Conservation (phyloP, 2,329 filamentous ascomycete species). For the Nannizziopsis barbatae region DNA sequence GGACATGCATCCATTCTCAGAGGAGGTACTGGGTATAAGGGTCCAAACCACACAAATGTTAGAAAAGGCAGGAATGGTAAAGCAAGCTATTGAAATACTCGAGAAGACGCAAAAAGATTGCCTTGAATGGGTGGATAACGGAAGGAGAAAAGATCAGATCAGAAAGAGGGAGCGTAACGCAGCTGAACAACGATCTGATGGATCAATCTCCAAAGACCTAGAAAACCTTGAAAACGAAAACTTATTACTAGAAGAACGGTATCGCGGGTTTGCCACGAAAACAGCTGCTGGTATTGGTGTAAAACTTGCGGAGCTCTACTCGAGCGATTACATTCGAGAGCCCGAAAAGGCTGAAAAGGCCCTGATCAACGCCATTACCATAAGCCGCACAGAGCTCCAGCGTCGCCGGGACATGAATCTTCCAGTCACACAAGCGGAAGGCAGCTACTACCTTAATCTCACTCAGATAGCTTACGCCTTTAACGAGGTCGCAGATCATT, state of each 20-base stretch:
- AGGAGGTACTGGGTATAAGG: slow-evolving; percentile 82
- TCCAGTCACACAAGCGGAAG: slow-evolving; percentile 46
- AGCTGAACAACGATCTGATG: slow-evolving; percentile 9
- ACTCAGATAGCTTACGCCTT: slow-evolving; percentile 28
- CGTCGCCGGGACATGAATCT: slow-evolving; percentile 56
- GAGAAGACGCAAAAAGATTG: slow-evolving; percentile 66
- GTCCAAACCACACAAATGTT: slow-evolving; percentile 70
- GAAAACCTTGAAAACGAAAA: slow-evolving; percentile 11
- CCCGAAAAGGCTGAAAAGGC: slow-evolving; percentile 61
- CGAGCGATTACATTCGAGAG: slow-evolving; percentile 62
- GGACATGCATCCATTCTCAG: slow-evolving; percentile 75
- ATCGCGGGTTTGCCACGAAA: slow-evolving; percentile 43
- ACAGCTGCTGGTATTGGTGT: slow-evolving; percentile 66
- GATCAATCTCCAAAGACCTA: slow-evolving; percentile 10
- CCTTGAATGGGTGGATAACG: slow-evolving; percentile 32
- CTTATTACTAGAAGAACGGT: slow-evolving; percentile 28
- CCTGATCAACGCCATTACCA: slow-evolving; percentile 72
- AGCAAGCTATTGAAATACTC: slow-evolving; percentile 62
- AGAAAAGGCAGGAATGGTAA: slow-evolving; percentile 61
- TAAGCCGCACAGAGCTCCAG: slow-evolving; percentile 61
- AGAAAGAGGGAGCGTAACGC: slow-evolving; percentile 13
- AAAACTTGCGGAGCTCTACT: slow-evolving; percentile 76
- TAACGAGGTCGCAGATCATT: slow-evolving; percentile 61
- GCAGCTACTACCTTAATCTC: slow-evolving; percentile 28
- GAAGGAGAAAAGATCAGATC: slow-evolving; percentile 18